Evolutionary conservation across 495 filamentous ascomycete genomes (phyloP).

Genomic region (Achaetomiella virescens): DNA sequence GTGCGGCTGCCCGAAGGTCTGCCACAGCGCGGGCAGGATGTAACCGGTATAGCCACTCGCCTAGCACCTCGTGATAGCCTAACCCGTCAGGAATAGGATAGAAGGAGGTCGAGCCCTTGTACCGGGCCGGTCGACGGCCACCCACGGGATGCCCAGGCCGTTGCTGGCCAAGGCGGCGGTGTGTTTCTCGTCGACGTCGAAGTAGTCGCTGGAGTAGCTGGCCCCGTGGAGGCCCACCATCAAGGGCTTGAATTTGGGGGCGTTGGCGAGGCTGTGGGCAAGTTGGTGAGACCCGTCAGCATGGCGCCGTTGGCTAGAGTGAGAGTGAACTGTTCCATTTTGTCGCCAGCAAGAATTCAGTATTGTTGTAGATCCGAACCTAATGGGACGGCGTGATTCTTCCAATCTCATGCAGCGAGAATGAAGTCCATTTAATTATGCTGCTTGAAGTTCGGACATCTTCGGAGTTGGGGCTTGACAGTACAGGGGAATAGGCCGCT

Average conservation of each 20-base stretch:
- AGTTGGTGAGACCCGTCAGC: conserved; percentile 20
- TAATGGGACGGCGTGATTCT: no score
- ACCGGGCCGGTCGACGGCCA: conserved; percentile 34
- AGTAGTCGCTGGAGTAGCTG: conserved; percentile 32
- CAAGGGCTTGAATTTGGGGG: neutral
- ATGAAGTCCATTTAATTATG: no score
- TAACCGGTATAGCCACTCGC: conserved; percentile 23
- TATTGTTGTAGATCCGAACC: no score
- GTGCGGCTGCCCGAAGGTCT: conserved; percentile 17
- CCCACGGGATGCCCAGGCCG: conserved; percentile 25
- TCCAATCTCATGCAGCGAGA: no score
- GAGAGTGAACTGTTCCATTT: no score
- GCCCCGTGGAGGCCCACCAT: conserved; percentile 34
- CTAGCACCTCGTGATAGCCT: conserved; percentile 21
- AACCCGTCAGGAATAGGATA: conserved; percentile 6
- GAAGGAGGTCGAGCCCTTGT: conserved; percentile 22
- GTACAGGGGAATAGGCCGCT: no score
- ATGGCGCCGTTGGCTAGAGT: conserved; percentile 12
- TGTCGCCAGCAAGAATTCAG: no score
- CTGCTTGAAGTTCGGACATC: no score
- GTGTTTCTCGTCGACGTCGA: conserved; percentile 28
- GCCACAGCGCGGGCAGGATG: conserved; percentile 33
- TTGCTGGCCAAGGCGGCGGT: conserved; percentile 21
- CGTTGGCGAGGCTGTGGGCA: neutral
- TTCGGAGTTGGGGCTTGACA: no score